These are phyloP conservation scores for Magnusiomyces tetraspermus DNA, from an alignment of 1,139 yeast genomes.

Conservation along the genomic window DNA sequence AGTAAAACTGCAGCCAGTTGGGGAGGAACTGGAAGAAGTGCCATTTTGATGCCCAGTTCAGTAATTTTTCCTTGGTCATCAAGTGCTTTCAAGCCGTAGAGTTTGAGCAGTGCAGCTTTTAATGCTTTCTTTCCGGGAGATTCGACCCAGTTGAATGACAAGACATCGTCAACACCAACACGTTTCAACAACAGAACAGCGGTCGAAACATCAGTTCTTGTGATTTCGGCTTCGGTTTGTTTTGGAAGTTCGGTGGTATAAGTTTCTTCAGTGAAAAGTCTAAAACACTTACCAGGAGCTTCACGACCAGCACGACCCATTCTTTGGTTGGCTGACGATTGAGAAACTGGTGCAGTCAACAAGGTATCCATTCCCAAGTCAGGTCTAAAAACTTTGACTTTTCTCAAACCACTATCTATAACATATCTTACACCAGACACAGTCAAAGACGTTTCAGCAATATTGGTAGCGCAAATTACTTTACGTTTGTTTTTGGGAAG, in stretches of 20 bases:
- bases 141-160: slow-evolving; percentile 89
- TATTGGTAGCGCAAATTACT: slow-evolving; percentile 82
- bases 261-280: slow-evolving; percentile 69
- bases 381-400: slow-evolving; percentile 91
- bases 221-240: slow-evolving; percentile 89
- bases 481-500: slow-evolving; percentile 58
- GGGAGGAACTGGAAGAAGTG: slow-evolving; percentile 81
- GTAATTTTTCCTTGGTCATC: slow-evolving; percentile 72
- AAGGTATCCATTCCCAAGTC: slow-evolving; percentile 84
- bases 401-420: slow-evolving; percentile 82
- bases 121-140: slow-evolving; percentile 77
- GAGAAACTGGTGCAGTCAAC: slow-evolving; percentile 83
- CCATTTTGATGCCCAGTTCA: slow-evolving; percentile 69
- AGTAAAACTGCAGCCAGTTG: slow-evolving; percentile 82
- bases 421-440: slow-evolving; percentile 94
- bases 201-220: slow-evolving; percentile 74
- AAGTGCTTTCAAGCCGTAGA: slow-evolving; percentile 71
- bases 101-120: slow-evolving; percentile 63
- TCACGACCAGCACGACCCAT: slow-evolving; percentile 99
- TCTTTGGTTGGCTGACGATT: slow-evolving; percentile 90
- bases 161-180: slow-evolving; percentile 71
- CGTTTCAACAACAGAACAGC: slow-evolving; percentile 78
- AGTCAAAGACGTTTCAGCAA: slow-evolving; percentile 95
- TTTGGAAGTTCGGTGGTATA: slow-evolving; percentile 48
- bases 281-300: slow-evolving; percentile 76